A percentile compares a stretch with the other conserved stretches of the same genome.
Evolutionary conservation across 805 yeast genomes (phyloP).

Genomic region (Clavispora vitiphila): DNA sequence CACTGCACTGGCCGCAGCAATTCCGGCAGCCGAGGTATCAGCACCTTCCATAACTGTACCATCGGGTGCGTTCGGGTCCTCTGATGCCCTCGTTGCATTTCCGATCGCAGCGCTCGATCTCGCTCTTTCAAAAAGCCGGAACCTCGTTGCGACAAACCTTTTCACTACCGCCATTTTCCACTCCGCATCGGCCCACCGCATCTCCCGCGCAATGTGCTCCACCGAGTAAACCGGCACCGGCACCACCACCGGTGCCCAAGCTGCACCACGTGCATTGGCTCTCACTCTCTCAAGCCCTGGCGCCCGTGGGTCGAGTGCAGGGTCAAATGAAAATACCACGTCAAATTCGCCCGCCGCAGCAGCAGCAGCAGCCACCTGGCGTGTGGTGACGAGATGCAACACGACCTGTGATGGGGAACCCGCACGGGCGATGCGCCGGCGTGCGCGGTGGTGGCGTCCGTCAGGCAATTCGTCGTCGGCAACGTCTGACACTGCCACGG

Average conservation of each 20-base stretch:
- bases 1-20: neutral
- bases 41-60: too few relatives aligned
- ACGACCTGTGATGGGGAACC: neutral
- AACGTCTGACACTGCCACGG: neutral
- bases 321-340: slow-evolving; percentile 34
- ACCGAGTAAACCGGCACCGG: slow-evolving; percentile 33
- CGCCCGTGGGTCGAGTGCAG: slow-evolving; percentile 19
- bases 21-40: too few relatives aligned
- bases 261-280: slow-evolving; percentile 2
- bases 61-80: too few relatives aligned
- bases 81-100: too few relatives aligned
- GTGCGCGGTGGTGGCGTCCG: slow-evolving; percentile 1
- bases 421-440: neutral
- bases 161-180: slow-evolving; percentile 31
- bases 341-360: slow-evolving; percentile 16
- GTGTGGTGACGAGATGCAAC: slow-evolving; percentile 13
- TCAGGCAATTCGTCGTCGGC: neutral
- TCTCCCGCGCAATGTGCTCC: slow-evolving; percentile 23
- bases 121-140: slow-evolving; percentile 16
- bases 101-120: neutral
- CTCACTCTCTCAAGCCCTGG: slow-evolving; percentile 17
- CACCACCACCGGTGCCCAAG: slow-evolving; percentile 27
- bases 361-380: slow-evolving; percentile 3
- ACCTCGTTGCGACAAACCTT: slow-evolving; percentile 26
- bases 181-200: slow-evolving; percentile 21